Percentiles rank a stretch among this genome's conserved stretches.
These are phyloP conservation scores for Microcera coccophila DNA, from an alignment of 2,329 filamentous ascomycete genomes.

Conservation along the genomic window DNA sequence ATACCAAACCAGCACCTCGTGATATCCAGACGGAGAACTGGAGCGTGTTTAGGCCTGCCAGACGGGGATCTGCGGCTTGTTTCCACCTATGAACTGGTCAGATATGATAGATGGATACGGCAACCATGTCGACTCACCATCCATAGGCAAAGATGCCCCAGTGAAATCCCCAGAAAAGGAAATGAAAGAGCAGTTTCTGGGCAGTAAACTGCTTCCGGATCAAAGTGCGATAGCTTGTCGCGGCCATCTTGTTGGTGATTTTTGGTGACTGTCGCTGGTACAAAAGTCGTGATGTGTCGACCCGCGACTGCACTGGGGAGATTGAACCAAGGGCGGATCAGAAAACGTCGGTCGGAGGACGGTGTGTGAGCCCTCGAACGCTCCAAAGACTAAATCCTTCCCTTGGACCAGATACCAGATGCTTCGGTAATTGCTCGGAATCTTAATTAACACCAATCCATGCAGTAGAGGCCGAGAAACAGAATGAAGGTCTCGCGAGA, in stretches of 20 bases:
- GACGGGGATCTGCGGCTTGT: constrained; percentile 62
- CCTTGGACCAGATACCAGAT: too few relatives aligned
- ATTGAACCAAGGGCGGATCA: neutral
- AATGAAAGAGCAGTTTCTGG: constrained; percentile 72
- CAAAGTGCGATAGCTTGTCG: constrained; percentile 40
- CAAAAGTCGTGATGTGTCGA: neutral
- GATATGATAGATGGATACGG: neutral
- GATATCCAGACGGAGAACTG: constrained; percentile 93
- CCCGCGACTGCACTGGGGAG: neutral
- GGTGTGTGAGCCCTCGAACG: too few relatives aligned
- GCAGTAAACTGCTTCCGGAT: constrained; percentile 63
- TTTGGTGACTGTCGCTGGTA: neutral
- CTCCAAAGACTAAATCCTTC: too few relatives aligned
- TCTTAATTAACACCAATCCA: neutral
- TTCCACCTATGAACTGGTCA: constrained; percentile 59
- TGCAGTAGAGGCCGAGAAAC: neutral
- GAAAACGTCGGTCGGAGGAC: neutral
- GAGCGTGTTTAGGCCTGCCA: constrained; percentile 76
- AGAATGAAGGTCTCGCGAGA: constrained; percentile 2
- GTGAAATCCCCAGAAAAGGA: constrained; percentile 77
- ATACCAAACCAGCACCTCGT: constrained; percentile 81
- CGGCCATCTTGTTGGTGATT: constrained; percentile 31
- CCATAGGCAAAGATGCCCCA: constrained; percentile 75
- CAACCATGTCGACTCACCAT: constrained; percentile 62
- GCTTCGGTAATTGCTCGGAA: neutral